Base-by-base conservation (phyloP, 2,329 filamentous ascomycete species). In the Nannizziopsis barbatae region DNA sequence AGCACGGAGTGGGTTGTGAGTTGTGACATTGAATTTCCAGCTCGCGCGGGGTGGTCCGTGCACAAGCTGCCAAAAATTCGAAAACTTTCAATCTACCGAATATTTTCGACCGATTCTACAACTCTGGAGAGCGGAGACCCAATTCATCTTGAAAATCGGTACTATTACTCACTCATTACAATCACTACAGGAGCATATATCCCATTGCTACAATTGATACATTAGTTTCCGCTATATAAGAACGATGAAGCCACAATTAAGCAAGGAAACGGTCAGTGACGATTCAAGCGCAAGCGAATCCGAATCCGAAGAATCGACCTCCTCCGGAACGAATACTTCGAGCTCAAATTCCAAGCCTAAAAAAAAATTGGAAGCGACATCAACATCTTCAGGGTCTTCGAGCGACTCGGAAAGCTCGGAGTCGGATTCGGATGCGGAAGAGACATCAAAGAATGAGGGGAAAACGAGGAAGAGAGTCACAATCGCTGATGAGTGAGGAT, bases 261-360 rank as follows among this genome's bases (percentile, higher is more conserved):
- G 57, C 39, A 55, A 60, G 42, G 54, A 56, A 20, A 46, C 45
- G 22, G 56, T 56, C 41, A 59, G 58, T 45, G 51, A 51, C 36
- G 35, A 22, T 37, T 50, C 50, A 14, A 53, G 52, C 53, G 56
- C 58, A 36, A 59, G 53, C 51, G 58, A 53, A 45, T 57, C 56
- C n/a, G 45, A 50, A 10, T 58, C 45, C 14, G 45, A 49, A 7
- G 18, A 15, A 27, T 52, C 57, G 50, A 49, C 50, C 9, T 36
- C 22, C 14, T 27, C 12, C 10, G 45, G 36, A 12, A 11, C 31
- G 11, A 47, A 50, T n/a, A 46, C 31, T 10, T 20, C 45, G 20
- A 39, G 42, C 43, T 22, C 58, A 32, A 58, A 58, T 31, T 54
- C 49, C 5, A 47, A 52, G 14, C 49, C 53, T n/a, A 56, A 59